These are phyloP conservation scores for Mucor indicus DNA, from an alignment of 371 early-diverging fungal genomes.

Conservation along the genomic window DNA sequence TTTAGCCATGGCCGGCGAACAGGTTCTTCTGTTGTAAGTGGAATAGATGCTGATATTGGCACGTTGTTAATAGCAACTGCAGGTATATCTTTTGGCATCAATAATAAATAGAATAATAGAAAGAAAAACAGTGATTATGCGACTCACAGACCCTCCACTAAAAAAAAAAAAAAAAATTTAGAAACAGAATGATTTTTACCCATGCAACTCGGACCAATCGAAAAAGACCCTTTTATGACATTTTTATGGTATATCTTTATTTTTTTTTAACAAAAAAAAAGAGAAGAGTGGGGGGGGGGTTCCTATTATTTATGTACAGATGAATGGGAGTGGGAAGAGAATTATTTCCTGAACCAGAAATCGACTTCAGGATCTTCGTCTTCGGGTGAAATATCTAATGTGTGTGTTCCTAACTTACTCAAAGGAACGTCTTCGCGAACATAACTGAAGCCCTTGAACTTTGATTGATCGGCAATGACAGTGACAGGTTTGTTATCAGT, in stretches of 20 bases:
- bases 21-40: conserved; percentile 33
- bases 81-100: background rate
- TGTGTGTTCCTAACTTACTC: background rate
- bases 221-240: too few species aligned
- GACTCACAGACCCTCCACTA: too few species aligned
- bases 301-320: background rate
- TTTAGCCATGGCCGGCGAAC: conserved; percentile 19
- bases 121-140: too few species aligned
- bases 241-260: background rate
- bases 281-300: background rate
- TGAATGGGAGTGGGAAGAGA: background rate
- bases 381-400: conserved; percentile 8
- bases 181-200: too few species aligned
- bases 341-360: conserved; percentile 14
- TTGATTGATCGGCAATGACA: conserved; percentile 26
- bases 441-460: conserved; percentile 36
- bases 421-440: conserved; percentile 16
- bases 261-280: background rate
- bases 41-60: conserved; percentile 4
- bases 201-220: too few species aligned
- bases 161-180: too few species aligned
- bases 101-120: too few species aligned
- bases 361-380: conserved; percentile 18
- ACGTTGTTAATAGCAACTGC: conserved; percentile 2
- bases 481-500: conserved; percentile 4